A percentile compares a stretch with the other conserved stretches of the same genome.
These are phyloP conservation scores for Amanita inopinata DNA, from an alignment of 768 basidiomycete genomes.

Conservation along the genomic window DNA sequence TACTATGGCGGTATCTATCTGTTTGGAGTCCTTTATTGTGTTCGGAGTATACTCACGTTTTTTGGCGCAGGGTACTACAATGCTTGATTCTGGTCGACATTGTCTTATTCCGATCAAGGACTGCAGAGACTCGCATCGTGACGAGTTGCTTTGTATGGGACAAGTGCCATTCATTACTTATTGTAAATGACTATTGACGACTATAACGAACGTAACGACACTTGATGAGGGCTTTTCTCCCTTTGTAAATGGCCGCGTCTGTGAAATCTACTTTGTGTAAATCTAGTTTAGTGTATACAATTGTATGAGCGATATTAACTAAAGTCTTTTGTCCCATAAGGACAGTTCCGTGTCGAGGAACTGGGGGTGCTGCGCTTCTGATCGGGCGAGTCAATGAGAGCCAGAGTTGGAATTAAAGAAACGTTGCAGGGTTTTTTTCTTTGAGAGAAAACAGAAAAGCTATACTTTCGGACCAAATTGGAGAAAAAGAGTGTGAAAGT, in stretches of 20 bases:
- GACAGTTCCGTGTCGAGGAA: constrained; percentile 7
- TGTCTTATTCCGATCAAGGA: constrained; percentile 15
- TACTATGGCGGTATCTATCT: constrained; percentile 45
- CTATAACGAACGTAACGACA: constrained; percentile 24
- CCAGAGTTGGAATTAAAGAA: constrained; percentile 33
- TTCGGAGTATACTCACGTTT: constrained; percentile 17
- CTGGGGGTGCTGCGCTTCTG: constrained; percentile 15
- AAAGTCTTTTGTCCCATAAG: constrained; percentile 7
- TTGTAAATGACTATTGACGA: constrained; percentile 16
- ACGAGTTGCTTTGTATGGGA: not conserved
- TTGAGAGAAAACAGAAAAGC: too few relatives aligned
- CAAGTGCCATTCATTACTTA: not conserved
- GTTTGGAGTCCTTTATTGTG: constrained; percentile 12
- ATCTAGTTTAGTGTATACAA: constrained; percentile 9
- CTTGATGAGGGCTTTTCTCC: constrained; percentile 14
- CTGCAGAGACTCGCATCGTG: not conserved
- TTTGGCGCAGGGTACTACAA: constrained; percentile 40
- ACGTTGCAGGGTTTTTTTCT: constrained; percentile 37
- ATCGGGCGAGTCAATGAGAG: constrained; percentile 16
- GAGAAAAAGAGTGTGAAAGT: constrained; percentile 17
- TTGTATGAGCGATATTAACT: constrained; percentile 13
- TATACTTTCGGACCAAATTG: constrained; percentile 11
- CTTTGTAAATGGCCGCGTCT: constrained; percentile 23
- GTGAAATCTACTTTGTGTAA: constrained; percentile 20
- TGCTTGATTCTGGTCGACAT: constrained; percentile 26